Percentiles rank a stretch among this genome's conserved stretches.
phyloP scores from a whole-genome alignment of 108 stramenopile genomes.

The Skeletonema potamos region DNA sequence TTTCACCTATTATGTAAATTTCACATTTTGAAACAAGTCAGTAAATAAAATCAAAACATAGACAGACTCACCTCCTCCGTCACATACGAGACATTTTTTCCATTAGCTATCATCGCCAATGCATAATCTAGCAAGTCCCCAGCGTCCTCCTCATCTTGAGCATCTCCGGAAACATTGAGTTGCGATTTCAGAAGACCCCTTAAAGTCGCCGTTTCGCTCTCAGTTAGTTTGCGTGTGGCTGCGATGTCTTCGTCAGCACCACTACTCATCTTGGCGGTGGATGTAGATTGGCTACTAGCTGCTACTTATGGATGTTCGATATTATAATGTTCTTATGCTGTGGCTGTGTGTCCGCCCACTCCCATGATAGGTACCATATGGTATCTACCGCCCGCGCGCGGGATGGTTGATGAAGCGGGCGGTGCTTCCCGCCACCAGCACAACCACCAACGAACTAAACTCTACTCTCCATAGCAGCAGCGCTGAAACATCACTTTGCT shows the following conservation, averaged over 20 bases:
- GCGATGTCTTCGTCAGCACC: constrained; percentile 13
- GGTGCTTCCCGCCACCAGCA: no score
- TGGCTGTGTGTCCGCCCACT: no score
- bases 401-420: no score
- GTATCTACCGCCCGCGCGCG: no score
- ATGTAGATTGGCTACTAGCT: background rate
- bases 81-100: constrained; percentile 53
- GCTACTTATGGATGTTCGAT: background rate
- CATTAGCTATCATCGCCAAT: constrained; percentile 74
- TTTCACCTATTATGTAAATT: no score
- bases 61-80: constrained; percentile 43
- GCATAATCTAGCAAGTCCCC: constrained; percentile 72
- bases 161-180: constrained; percentile 27
- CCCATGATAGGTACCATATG: no score
- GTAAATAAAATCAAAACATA: no score
- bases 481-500: no score
- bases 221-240: constrained; percentile 52
- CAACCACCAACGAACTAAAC: no score
- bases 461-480: no score
- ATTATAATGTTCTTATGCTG: no score
- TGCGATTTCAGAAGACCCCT: constrained; percentile 7
- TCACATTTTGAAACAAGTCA: background rate
- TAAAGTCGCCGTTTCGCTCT: constrained; percentile 34
- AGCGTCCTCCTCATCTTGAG: constrained; percentile 39
- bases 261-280: background rate